Evolutionary conservation across 164 flowering plant genomes (phyloP).

Genomic region (Protea cynaroides): DNA sequence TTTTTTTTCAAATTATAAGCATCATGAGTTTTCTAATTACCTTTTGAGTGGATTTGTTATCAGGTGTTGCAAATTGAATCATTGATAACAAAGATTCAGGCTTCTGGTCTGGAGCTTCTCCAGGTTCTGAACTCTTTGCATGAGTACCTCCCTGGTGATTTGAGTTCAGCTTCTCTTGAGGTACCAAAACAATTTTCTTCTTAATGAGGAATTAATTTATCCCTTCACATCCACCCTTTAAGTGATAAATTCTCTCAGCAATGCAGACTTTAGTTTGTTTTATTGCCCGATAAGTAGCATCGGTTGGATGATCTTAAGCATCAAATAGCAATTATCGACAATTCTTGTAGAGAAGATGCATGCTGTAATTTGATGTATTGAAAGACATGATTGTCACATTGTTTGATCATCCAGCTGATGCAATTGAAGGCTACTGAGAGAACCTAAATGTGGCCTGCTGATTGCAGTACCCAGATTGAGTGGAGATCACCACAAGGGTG

Average conservation of each 20-base stretch:
- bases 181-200: constrained; percentile 25
- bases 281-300: too few species aligned
- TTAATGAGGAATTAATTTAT: neutral
- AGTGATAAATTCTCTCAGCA: neutral
- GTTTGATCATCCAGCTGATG: too few species aligned
- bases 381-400: too few species aligned
- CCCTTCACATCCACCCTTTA: neutral
- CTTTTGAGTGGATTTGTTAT: neutral
- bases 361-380: too few species aligned
- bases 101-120: constrained; percentile 39
- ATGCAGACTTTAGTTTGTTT: neutral
- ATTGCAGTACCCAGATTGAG: too few species aligned
- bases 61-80: constrained; percentile 77
- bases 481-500: too few species aligned
- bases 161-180: constrained; percentile 59
- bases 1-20: neutral
- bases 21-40: neutral
- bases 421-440: too few species aligned
- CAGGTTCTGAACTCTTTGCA: constrained; percentile 39
- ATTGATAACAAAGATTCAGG: constrained; percentile 40
- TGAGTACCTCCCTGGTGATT: constrained; percentile 37
- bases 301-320: too few species aligned
- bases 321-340: too few species aligned
- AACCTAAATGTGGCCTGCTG: too few species aligned
- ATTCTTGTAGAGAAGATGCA: too few species aligned